phyloP scores from a whole-genome alignment of 2,329 filamentous ascomycete genomes.

The Fusarium haematococcum region DNA sequence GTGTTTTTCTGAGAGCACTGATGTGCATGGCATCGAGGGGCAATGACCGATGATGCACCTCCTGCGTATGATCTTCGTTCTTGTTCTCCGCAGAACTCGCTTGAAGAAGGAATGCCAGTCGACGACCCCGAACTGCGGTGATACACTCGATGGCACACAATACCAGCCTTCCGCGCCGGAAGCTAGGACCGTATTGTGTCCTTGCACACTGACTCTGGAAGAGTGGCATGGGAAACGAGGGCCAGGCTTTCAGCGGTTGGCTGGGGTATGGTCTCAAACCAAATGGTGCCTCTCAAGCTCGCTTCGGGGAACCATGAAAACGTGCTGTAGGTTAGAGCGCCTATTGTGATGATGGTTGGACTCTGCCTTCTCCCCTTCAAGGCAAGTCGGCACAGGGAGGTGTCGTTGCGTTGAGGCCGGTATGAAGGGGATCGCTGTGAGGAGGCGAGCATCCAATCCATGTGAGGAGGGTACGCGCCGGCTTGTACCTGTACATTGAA shows the following conservation, averaged over 20 bases:
- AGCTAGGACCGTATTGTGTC: constrained; percentile 33
- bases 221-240: constrained; percentile 18
- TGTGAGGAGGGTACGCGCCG: constrained; percentile 41
- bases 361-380: constrained; percentile 13
- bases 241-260: constrained; percentile 4
- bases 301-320: constrained; percentile 2
- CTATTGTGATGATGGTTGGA: constrained; percentile 17
- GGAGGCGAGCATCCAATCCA: constrained; percentile 22
- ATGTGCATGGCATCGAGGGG: constrained; percentile 9
- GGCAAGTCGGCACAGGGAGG: constrained; percentile 14
- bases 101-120: constrained; percentile 20
- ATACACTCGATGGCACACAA: constrained; percentile 33
- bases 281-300: constrained; percentile 12
- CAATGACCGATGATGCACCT: constrained; percentile 35
- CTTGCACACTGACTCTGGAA: constrained; percentile 32
- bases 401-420: neutral
- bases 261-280: constrained; percentile 18
- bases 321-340: constrained; percentile 1
- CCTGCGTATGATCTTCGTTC: constrained; percentile 23
- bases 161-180: constrained; percentile 22
- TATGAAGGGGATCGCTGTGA: constrained; percentile 22
- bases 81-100: constrained; percentile 11
- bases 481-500: constrained; percentile 49
- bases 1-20: constrained; percentile 9
- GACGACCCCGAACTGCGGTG: constrained; percentile 21